Percentiles rank a stretch among this genome's conserved stretches.
Evolutionary conservation across 495 filamentous ascomycete genomes (phyloP).

Genomic region (Podospora fimiseda): DNA sequence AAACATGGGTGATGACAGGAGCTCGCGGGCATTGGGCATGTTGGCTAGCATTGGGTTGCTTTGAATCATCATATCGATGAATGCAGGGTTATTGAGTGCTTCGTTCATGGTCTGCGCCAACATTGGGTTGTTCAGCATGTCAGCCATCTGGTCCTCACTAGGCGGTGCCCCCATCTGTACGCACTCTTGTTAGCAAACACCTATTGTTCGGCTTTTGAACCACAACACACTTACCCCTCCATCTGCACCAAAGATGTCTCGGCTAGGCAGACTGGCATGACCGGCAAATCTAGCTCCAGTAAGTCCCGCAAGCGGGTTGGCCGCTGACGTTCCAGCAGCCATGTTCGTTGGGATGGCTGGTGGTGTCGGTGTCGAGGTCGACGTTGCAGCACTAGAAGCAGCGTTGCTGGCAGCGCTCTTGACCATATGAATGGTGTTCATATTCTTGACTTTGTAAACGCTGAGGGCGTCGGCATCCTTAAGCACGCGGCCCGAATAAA

Average conservation of each 20-base stretch:
- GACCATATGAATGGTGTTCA: conserved; percentile 94
- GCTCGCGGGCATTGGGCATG: conserved; percentile 73
- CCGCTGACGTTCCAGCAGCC: conserved; percentile 75
- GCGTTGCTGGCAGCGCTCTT: conserved; percentile 91
- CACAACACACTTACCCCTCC: conserved; percentile 69
- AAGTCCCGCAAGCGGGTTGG: conserved; percentile 81
- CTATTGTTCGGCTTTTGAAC: not conserved
- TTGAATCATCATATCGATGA: conserved; percentile 88
- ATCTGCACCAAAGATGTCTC: conserved; percentile 90
- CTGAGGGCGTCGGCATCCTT: conserved; percentile 84
- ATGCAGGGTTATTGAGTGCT: conserved; percentile 83
- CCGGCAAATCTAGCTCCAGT: conserved; percentile 95
- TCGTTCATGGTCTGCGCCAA: conserved; percentile 83
- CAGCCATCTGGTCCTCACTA: conserved; percentile 66
- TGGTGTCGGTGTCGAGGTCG: conserved; percentile 45
- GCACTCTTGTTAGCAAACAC: conserved; percentile 22
- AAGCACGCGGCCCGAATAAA: conserved; percentile 94
- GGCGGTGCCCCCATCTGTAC: conserved; percentile 85
- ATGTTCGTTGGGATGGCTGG: conserved; percentile 78
- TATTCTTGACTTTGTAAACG: conserved; percentile 88
- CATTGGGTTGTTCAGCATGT: conserved; percentile 81
- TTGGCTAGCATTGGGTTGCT: conserved; percentile 81
- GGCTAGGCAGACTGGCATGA: conserved; percentile 78
- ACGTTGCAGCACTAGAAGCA: conserved; percentile 48
- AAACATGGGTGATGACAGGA: conserved; percentile 80